Percentiles rank a stretch among this genome's conserved stretches.
Conservation (phyloP, 768 basidiomycete species). For the Lactarius deliciosus region DNA sequence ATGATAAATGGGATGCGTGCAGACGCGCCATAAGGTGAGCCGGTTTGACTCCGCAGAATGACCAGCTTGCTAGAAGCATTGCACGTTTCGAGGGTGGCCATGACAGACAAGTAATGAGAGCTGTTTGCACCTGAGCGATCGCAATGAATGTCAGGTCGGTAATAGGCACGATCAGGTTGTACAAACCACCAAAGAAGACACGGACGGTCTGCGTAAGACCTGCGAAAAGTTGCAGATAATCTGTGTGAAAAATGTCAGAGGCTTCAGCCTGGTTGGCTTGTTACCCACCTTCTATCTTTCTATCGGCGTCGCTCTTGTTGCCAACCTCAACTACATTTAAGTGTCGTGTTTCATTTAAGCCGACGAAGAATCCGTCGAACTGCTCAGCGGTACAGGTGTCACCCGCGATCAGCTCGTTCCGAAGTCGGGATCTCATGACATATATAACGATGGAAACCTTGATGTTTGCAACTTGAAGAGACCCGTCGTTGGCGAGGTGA, state of each 20-base stretch:
- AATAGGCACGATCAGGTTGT: background rate
- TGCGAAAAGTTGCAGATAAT: constrained; percentile 22
- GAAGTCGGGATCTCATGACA: constrained; percentile 19
- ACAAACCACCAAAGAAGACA: constrained; percentile 25
- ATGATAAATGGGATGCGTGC: constrained; percentile 52
- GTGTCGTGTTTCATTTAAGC: constrained; percentile 20
- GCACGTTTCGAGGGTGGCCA: constrained; percentile 57
- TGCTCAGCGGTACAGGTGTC: constrained; percentile 16
- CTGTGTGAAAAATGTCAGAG: constrained; percentile 12
- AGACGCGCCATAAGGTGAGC: constrained; percentile 44
- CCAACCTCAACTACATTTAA: constrained; percentile 24
- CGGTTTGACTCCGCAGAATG: constrained; percentile 51
- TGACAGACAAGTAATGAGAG: constrained; percentile 52
- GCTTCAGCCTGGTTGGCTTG: background rate
- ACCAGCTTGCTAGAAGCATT: constrained; percentile 67
- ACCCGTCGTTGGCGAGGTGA: constrained; percentile 9
- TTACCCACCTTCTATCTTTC: constrained; percentile 25
- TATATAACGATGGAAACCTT: constrained; percentile 21
- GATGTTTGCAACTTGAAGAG: constrained; percentile 6
- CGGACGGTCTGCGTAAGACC: constrained; percentile 21
- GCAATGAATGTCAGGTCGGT: constrained; percentile 13
- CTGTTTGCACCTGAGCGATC: constrained; percentile 52
- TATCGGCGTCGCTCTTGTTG: constrained; percentile 20
- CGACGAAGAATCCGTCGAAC: constrained; percentile 23
- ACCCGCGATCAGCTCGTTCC: constrained; percentile 12